phyloP scores from a whole-genome alignment of 2,329 filamentous ascomycete species.

The Aspergillus viridinutans region DNA sequence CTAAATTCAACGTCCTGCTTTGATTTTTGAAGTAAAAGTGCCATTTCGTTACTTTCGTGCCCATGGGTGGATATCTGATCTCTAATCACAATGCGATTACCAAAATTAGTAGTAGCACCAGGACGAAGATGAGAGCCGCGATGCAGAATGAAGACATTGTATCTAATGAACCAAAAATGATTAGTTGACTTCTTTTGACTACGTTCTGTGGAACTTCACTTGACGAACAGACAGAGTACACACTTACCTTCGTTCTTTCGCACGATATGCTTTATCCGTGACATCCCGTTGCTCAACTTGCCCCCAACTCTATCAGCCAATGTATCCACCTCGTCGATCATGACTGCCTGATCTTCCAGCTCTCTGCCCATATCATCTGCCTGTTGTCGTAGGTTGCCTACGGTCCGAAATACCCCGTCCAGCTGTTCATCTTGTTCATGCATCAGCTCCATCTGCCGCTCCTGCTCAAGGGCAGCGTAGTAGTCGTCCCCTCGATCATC shows the following conservation, averaged over 20 bases:
- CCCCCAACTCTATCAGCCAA: conserved; percentile 84
- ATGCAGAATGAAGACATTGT: conserved; percentile 85
- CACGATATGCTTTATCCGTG: conserved; percentile 80
- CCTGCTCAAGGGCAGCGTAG: conserved; percentile 81
- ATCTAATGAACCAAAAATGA: conserved; percentile 43
- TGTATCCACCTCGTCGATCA: conserved; percentile 80
- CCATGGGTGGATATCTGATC: conserved; percentile 14
- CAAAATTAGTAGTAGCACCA: conserved; percentile 81
- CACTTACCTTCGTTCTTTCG: conserved; percentile 80
- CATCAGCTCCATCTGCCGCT: conserved; percentile 88
- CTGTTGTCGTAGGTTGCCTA: conserved; percentile 84
- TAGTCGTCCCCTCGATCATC: conserved; percentile 54
- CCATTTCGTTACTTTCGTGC: conserved; percentile 4
- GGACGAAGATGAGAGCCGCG: conserved; percentile 76
- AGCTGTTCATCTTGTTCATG: conserved; percentile 89
- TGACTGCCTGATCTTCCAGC: conserved; percentile 87
- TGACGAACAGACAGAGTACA: neutral
- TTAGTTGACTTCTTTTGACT: conserved; percentile 17
- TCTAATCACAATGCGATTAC: conserved; percentile 58
- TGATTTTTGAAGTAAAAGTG: conserved; percentile 2
- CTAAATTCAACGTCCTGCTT: conserved; percentile 18
- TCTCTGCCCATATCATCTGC: conserved; percentile 95
- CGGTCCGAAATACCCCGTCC: conserved; percentile 87
- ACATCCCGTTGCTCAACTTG: conserved; percentile 78
- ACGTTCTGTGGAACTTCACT: conserved; percentile 5